phyloP scores from a whole-genome alignment of 1,284 basidiomycete genomes.

The Sanghuangporus weigelae region DNA sequence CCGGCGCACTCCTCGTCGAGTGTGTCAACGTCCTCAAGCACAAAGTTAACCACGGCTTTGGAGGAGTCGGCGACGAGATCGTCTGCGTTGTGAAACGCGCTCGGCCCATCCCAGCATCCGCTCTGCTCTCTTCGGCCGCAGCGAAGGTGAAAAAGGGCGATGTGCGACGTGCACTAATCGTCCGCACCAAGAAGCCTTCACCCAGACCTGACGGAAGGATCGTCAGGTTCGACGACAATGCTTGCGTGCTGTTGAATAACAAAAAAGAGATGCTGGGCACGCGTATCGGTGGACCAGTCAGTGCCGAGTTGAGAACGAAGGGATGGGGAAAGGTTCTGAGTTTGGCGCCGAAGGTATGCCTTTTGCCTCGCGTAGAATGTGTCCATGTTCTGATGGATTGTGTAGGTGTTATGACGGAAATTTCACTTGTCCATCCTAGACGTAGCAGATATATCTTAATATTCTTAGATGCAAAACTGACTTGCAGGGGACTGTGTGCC shows the following conservation, averaged over 20 bases:
- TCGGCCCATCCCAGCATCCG: conserved; percentile 68
- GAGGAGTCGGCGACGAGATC: conserved; percentile 88
- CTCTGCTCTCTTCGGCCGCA: conserved; percentile 57
- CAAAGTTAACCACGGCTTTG: conserved; percentile 88
- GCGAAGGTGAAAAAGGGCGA: conserved; percentile 90
- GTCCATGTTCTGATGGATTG: background rate
- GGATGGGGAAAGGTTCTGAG: conserved; percentile 95
- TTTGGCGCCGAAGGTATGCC: conserved; percentile 81
- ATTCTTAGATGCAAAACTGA: too few species aligned
- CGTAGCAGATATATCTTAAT: too few species aligned
- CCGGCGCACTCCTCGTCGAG: conserved; percentile 93
- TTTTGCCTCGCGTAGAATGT: background rate
- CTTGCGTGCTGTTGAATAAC: conserved; percentile 92
- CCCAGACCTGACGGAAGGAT: conserved; percentile 83
- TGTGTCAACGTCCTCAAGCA: conserved; percentile 97
- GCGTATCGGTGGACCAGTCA: conserved; percentile 91
- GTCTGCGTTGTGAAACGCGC: conserved; percentile 95
- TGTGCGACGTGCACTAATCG: conserved; percentile 91
- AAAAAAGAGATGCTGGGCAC: conserved; percentile 97
- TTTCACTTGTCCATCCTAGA: background rate
- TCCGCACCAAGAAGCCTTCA: conserved; percentile 82
- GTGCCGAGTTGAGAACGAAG: conserved; percentile 83
- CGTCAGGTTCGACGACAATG: conserved; percentile 96
- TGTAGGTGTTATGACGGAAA: background rate
- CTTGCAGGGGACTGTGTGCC: too few species aligned